Evolutionary conservation across 805 yeast species (phyloP), one percentile per base, ranked within the genome.

Genomic region (Ogataea ramenticola): DNA sequence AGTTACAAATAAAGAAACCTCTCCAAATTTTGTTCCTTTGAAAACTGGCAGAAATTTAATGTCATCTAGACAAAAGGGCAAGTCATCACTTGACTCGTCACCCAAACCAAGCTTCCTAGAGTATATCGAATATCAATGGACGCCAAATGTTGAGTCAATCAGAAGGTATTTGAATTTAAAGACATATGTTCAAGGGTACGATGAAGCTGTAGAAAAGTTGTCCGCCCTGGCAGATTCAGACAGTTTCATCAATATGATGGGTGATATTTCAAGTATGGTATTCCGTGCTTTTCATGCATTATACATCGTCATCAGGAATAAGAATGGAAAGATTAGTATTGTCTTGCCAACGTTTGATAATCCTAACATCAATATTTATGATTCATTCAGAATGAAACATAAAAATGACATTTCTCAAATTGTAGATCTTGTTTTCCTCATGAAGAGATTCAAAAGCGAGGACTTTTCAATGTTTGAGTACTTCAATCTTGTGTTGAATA

Each of bases 101-200:
- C 4, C 19, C 7, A 8, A 4, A n/a, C 26, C 24, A n/a, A 19
- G 16, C 4, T 36, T 36, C 11, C 21, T 36, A 36, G 29, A 26
- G n/a, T 22, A 26, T 27, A 11, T 37, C 2, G 40, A 37, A n/a
- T 9, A 26, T 10, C 15, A 20, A 24, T 37, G 40, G 40, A 14
- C 4, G n/a, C 54, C 58, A 1, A 54, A 57, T 40, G 47, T 55
- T n/a, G 61, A 57, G 41, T 33, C 42, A 3, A 48, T 50, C n/a
- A 44, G 56, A 40, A 33, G 37, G 15, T 54, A 53, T 52, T 40
- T 55, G 12, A 49, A 51, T 11, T 40, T 53, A n/a, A 55, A 50
- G 42, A 50, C 62, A 2, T 55, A 50, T 40, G 32, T 43, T 22
- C 57, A 57, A 37, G 59, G 57, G 2, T 52, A 51, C 26, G 44